Base-by-base conservation (phyloP, 1,284 basidiomycete species). In the Somion occarium region DNA sequence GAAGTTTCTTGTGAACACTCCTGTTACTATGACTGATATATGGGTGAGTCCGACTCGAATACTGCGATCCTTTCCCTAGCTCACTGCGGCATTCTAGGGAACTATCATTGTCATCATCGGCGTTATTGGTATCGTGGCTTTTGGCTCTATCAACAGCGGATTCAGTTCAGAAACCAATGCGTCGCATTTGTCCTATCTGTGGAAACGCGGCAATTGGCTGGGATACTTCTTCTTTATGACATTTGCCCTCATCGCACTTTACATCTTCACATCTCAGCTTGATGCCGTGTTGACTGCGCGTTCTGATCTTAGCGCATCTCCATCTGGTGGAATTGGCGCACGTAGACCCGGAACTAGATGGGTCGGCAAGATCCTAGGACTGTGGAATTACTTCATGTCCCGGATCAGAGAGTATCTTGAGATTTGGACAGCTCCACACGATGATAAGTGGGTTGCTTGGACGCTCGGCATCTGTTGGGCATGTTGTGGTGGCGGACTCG, bases 401-500 rank as follows among this genome's bases (percentile, higher is more conserved):
- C 75, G 75, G 68, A 63, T 88, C 18, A 78, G 82, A 37, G 75
- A 78, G 51, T 73, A 73, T 58, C 68, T 96, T 44, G 92, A 95
- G 63, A 59, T 67, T 1, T 88, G 91, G 84, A 87, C 86, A 2
- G 82, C 79, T 19, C 74, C 85, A 3, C 85, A 90, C 55, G 85
- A 88, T 57, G 93, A 97, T 61, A 85, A 81, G 58, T 82, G 85
- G 43, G 73, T 97, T 44, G 84, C 85, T 3, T 96, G 92, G 88
- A 85, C 91, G 13, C 77, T 94, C 44, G 94, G 93, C 4, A 90
- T 97, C 46, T 88, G 86, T 0, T 98, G 93, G 93, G 88, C 91
- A 1, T 92, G 91, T 52, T 85, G 84, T 49, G 93, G 93, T 25
- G 94, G 94, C 5, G 85, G 90, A 27, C 73, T 98, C 26, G 92